Conservation (phyloP, 2,329 filamentous ascomycete species). For the Colletotrichum spinosum region DNA sequence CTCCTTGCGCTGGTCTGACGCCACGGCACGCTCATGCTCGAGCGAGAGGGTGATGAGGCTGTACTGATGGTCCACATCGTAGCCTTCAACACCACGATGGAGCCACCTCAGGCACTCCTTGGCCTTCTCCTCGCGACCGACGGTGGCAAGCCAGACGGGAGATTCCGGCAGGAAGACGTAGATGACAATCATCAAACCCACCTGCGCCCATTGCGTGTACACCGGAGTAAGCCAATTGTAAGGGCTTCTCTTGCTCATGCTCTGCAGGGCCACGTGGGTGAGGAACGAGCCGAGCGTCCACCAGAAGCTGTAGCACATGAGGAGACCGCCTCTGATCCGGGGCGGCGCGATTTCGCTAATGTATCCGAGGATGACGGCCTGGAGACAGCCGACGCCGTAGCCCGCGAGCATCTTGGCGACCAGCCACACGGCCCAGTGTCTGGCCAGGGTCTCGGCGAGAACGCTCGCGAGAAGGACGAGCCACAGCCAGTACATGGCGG, state of each 20-base stretch:
- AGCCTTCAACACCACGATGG: no score
- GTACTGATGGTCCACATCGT: no score
- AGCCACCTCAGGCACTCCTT: no score
- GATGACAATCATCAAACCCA: conserved; percentile 53
- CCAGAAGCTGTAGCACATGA: conserved; percentile 57
- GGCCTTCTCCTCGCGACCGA: not conserved
- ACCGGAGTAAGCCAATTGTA: conserved; percentile 52
- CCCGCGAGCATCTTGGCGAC: conserved; percentile 48
- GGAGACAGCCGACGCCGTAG: conserved; percentile 55
- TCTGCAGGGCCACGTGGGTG: conserved; percentile 53
- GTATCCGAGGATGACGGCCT: conserved; percentile 54
- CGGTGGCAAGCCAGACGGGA: conserved; percentile 47
- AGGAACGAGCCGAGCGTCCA: conserved; percentile 55
- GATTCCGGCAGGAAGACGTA: conserved; percentile 53
- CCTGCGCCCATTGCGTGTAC: conserved; percentile 57
- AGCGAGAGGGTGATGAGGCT: no score
- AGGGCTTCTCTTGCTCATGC: conserved; percentile 45
- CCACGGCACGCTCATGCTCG: not conserved
- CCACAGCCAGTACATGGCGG: conserved; percentile 46
- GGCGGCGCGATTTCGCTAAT: conserved; percentile 54
- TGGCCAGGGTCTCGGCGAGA: conserved; percentile 50
- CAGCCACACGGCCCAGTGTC: conserved; percentile 53
- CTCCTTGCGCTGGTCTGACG: no score
- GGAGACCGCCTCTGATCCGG: conserved; percentile 50
- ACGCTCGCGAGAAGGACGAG: conserved; percentile 47